These are phyloP conservation scores for Pseudonitzschia delicatissima DNA, from an alignment of 108 stramenopile species.

Conservation along the genomic window DNA sequence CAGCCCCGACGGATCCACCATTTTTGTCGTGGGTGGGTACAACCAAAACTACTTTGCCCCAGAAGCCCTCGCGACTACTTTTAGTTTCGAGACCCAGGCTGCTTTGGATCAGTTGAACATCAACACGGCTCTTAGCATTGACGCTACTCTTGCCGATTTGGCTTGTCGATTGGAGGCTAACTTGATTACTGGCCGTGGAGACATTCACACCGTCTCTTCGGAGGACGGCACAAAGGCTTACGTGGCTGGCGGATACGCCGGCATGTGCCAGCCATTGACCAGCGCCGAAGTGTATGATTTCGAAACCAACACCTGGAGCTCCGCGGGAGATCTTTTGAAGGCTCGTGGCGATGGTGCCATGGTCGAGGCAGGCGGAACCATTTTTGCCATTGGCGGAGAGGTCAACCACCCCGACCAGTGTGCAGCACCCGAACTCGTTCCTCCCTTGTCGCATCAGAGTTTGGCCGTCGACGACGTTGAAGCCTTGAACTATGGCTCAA, in stretches of 20 bases:
- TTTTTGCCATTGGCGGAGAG: constrained; percentile 75
- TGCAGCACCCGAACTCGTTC: constrained; percentile 9
- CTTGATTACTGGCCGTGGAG: constrained; percentile 45
- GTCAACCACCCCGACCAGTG: constrained; percentile 17
- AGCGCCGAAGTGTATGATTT: constrained; percentile 42
- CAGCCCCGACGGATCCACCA: constrained; percentile 13
- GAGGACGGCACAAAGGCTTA: constrained; percentile 24
- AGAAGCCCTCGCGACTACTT: constrained; percentile 21
- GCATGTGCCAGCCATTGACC: constrained; percentile 42
- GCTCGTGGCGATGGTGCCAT: constrained; percentile 60
- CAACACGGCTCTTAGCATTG: constrained; percentile 12
- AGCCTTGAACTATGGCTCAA: constrained; percentile 26
- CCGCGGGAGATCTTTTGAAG: constrained; percentile 25
- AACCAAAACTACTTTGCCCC: constrained; percentile 31
- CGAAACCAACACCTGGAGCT: constrained; percentile 34
- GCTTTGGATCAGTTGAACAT: constrained; percentile 1
- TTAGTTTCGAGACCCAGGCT: constrained; percentile 19
- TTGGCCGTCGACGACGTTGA: constrained; percentile 53
- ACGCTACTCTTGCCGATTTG: not conserved
- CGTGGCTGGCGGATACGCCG: constrained; percentile 63
- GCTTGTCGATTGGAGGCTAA: not conserved
- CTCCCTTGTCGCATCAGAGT: not conserved
- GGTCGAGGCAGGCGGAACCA: constrained; percentile 40
- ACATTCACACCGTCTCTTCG: constrained; percentile 25
- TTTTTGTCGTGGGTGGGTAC: constrained; percentile 66